These are phyloP conservation scores for Neonectria neomacrospora DNA, from an alignment of 2,329 filamentous ascomycete genomes.

Conservation along the genomic window DNA sequence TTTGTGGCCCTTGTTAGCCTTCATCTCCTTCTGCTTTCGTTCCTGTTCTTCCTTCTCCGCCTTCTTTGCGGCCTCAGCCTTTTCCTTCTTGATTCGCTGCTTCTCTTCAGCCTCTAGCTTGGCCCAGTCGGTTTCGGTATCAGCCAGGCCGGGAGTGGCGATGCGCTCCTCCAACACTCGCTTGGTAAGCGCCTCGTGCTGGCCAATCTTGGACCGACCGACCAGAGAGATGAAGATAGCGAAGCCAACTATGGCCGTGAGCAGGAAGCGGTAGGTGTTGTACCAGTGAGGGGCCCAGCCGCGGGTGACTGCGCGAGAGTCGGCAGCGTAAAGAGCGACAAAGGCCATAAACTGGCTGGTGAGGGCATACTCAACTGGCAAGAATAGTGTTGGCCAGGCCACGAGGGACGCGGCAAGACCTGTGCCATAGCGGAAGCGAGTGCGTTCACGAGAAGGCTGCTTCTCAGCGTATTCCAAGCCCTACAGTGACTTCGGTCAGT, in stretches of 20 bases:
- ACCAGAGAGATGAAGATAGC: slow-evolving; percentile 85
- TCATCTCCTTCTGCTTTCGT: slow-evolving; percentile 45
- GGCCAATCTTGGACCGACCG: slow-evolving; percentile 79
- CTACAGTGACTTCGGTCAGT: slow-evolving; percentile 37
- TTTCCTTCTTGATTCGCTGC: slow-evolving; percentile 50
- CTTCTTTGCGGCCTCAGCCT: slow-evolving; percentile 54
- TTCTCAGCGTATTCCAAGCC: slow-evolving; percentile 84
- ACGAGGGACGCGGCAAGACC: slow-evolving; percentile 82
- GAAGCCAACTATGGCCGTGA: slow-evolving; percentile 88
- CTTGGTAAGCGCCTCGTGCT: slow-evolving; percentile 44
- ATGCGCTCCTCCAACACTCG: slow-evolving; percentile 54
- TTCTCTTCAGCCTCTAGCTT: slow-evolving; percentile 57
- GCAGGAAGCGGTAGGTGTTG: slow-evolving; percentile 86
- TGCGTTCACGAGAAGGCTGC: slow-evolving; percentile 69
- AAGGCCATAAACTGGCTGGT: slow-evolving; percentile 89
- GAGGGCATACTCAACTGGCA: slow-evolving; percentile 86
- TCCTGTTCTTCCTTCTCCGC: slow-evolving; percentile 50
- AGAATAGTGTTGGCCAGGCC: slow-evolving; percentile 89
- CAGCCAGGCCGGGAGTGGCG: slow-evolving; percentile 47
- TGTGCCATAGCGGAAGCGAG: slow-evolving; percentile 84
- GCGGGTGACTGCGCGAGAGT: slow-evolving; percentile 75
- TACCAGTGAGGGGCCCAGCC: slow-evolving; percentile 92
- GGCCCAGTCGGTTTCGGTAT: slow-evolving; percentile 57
- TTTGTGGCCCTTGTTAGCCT: slow-evolving; percentile 45
- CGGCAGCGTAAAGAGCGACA: slow-evolving; percentile 85